A percentile compares a stretch with the other conserved stretches of the same genome.
phyloP scores from a whole-genome alignment of 495 filamentous ascomycete genomes.

The Aspergillus hancockii region DNA sequence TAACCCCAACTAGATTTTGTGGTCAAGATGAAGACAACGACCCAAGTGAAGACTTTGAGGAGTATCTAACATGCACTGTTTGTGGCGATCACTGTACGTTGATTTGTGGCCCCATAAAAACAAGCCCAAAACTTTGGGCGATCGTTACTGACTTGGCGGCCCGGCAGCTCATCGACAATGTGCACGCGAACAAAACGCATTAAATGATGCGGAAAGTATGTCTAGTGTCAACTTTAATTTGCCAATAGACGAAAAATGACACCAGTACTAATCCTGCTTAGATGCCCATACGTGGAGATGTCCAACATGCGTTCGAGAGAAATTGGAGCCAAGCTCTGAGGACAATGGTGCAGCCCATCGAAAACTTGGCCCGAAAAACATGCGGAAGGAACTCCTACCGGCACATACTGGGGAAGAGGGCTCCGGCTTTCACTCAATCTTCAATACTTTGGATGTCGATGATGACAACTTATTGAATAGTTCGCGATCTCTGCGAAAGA shows the following conservation, averaged over 20 bases:
- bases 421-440: slow-evolving; percentile 82
- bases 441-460: slow-evolving; percentile 71
- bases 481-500: slow-evolving; percentile 81
- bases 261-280: slow-evolving; percentile 25
- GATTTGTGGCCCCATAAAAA: slow-evolving; percentile 26
- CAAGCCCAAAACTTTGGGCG: slow-evolving; percentile 26
- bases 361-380: slow-evolving; percentile 49
- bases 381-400: slow-evolving; percentile 75
- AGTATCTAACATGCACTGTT: slow-evolving; percentile 73
- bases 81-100: slow-evolving; percentile 90
- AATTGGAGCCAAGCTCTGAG: slow-evolving; percentile 50
- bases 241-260: background rate
- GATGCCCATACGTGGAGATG: slow-evolving; percentile 73
- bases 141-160: slow-evolving; percentile 37
- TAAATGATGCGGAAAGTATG: slow-evolving; percentile 70
- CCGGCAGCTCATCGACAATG: slow-evolving; percentile 84
- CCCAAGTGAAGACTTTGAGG: slow-evolving; percentile 83
- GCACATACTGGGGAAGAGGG: slow-evolving; percentile 67
- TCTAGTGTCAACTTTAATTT: slow-evolving; percentile 1
- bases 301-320: slow-evolving; percentile 70
- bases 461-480: slow-evolving; percentile 79
- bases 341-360: slow-evolving; percentile 44
- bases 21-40: slow-evolving; percentile 82
- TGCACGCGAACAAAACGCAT: slow-evolving; percentile 74
- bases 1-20: slow-evolving; percentile 59